These are phyloP conservation scores for Arthrobotrys conoides DNA, from an alignment of 2,329 filamentous ascomycete species.

Conservation along the genomic window DNA sequence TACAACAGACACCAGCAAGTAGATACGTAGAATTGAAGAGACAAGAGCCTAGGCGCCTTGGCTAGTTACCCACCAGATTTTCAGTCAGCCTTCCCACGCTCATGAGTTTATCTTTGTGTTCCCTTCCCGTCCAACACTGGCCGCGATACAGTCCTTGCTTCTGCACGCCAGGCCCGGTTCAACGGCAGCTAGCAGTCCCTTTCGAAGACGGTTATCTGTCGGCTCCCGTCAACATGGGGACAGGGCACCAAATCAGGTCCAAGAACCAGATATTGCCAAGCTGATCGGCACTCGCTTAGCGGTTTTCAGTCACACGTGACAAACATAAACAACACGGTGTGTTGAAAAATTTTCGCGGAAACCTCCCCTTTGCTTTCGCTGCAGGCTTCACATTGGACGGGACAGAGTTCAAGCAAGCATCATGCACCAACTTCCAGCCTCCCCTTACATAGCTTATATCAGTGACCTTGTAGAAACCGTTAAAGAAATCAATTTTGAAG, in stretches of 20 bases:
- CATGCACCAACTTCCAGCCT: too few species aligned
- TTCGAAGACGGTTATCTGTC: not conserved
- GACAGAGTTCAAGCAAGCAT: too few species aligned
- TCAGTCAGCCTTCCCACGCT: not conserved
- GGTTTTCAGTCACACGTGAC: conserved; percentile 25
- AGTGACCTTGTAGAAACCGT: not conserved
- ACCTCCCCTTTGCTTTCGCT: not conserved
- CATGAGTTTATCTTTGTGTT: too few species aligned
- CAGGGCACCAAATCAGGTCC: not conserved
- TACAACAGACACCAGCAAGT: too few species aligned
- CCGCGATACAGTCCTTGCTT: not conserved
- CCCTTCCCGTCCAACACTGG: too few species aligned
- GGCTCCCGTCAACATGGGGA: not conserved
- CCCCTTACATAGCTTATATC: not conserved
- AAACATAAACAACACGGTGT: conserved; percentile 53
- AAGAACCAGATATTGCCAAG: not conserved
- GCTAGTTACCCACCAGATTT: too few species aligned
- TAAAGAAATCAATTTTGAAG: not conserved
- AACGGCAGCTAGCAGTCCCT: not conserved
- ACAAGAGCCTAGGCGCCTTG: too few species aligned
- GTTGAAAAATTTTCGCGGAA: conserved; percentile 50
- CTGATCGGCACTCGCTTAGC: conserved; percentile 5
- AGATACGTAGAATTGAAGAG: too few species aligned
- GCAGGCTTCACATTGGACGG: too few species aligned
- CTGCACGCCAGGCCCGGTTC: not conserved